Percentiles rank a stretch among this genome's conserved stretches.
phyloP scores from a whole-genome alignment of 768 basidiomycete species.

The Epithele typhae region DNA sequence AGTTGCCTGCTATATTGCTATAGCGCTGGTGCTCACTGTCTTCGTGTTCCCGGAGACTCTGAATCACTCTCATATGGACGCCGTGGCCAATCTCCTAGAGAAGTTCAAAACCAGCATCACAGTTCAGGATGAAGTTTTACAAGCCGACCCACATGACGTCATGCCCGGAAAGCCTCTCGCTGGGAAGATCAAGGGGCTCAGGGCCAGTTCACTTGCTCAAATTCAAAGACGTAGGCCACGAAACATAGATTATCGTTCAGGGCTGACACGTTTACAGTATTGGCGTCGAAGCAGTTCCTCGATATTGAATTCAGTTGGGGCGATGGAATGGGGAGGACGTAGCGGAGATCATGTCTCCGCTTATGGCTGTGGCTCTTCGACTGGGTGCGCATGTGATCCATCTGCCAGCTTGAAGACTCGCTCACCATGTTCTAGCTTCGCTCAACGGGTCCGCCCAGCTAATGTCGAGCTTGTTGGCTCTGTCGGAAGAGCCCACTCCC shows the following conservation, averaged over 20 bases:
- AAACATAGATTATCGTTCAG: neutral
- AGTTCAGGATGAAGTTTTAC: constrained; percentile 31
- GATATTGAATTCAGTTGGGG: constrained; percentile 42
- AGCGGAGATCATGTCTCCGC: constrained; percentile 30
- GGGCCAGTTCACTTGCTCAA: constrained; percentile 20
- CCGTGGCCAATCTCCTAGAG: constrained; percentile 26
- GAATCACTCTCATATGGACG: constrained; percentile 36
- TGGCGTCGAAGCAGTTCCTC: constrained; percentile 30
- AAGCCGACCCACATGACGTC: constrained; percentile 17
- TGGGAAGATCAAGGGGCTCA: constrained; percentile 17
- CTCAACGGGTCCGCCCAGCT: constrained; percentile 30
- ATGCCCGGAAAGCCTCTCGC: constrained; percentile 17
- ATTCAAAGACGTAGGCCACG: constrained; percentile 30
- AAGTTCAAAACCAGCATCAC: constrained; percentile 26
- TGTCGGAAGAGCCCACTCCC: neutral
- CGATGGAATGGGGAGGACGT: constrained; percentile 43
- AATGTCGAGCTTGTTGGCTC: constrained; percentile 14
- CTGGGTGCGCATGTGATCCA: too few species aligned
- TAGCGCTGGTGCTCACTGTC: constrained; percentile 39
- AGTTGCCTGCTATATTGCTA: constrained; percentile 41
- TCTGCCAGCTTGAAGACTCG: too few species aligned
- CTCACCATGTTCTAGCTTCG: constrained; percentile 24
- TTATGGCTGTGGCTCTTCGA: constrained; percentile 32
- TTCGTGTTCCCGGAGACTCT: constrained; percentile 52
- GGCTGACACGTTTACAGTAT: constrained; percentile 25